phyloP scores from a whole-genome alignment of 73 alveolate genomes.

The Paramecium bursaria region DNA sequence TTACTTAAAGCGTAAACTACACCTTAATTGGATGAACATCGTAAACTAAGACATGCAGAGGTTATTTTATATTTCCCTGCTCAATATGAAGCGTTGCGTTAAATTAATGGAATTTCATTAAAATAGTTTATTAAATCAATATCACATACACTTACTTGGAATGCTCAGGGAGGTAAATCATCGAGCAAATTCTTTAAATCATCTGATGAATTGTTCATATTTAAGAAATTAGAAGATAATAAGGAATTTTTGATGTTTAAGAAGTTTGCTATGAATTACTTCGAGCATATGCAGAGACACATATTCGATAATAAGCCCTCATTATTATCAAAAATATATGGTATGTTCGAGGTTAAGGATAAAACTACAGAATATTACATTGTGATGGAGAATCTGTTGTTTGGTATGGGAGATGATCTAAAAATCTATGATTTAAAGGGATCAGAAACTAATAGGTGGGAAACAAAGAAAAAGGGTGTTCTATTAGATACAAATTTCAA shows the following conservation, averaged over 20 bases:
- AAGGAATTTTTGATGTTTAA: conserved; percentile 59
- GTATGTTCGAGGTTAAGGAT: conserved; percentile 55
- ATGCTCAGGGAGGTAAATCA: conserved; percentile 66
- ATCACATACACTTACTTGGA: conserved; percentile 23
- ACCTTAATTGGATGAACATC: no score
- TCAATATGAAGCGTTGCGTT: conserved; percentile 65
- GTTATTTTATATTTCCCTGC: conserved; percentile 51
- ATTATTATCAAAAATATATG: conserved; percentile 60
- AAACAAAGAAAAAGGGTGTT: conserved; percentile 48
- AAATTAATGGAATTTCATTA: conserved; percentile 35
- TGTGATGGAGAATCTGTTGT: conserved; percentile 68
- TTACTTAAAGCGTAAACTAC: no score
- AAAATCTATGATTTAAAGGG: conserved; percentile 63
- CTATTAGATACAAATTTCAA: conserved; percentile 63
- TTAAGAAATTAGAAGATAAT: conserved; percentile 52
- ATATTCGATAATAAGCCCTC: conserved; percentile 37
- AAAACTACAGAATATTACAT: conserved; percentile 43
- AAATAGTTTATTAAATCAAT: conserved; percentile 61
- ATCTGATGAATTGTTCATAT: conserved; percentile 62
- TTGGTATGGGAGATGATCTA: conserved; percentile 64
- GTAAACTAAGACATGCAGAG: conserved; percentile 24
- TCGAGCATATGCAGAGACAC: conserved; percentile 63
- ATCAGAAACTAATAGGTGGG: conserved; percentile 51
- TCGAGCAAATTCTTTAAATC: conserved; percentile 41
- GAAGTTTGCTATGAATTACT: conserved; percentile 64